Evolutionary conservation across 345 rosid species (phyloP), one percentile per base, ranked within the genome.

Genomic region (Physaria fendleri): DNA sequence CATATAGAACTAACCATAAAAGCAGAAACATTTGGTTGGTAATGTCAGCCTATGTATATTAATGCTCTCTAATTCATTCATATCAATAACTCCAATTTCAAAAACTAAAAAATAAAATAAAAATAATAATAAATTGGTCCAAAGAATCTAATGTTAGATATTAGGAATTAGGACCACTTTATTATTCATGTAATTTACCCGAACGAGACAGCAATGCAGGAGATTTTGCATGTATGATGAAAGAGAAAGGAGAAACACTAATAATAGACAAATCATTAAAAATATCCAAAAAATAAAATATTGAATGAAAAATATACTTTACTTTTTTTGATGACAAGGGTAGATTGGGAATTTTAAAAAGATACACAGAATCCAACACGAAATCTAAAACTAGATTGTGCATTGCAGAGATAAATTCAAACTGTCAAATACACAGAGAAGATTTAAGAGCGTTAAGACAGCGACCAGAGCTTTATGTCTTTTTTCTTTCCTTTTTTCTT

Each of bases 381-480:
- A 70, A 70, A 70, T 70, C 74, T 70, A 70, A 70, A 62, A 62
- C 32, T 62, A 70, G 74, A 70, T 70, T 62, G 62, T 70, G 74
- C 69, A 70, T n/a, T 62, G 74, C 69, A 62, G n/a, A 60, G 62
- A 53, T n/a, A n/a, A 35, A 46, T 55, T 70, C 52, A 70, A n/a
- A 62, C 74, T 69, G 74, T 68, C 52, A 69, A 55, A 62, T 27
- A 60, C 73, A 40, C 68, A 69, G 69, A 62, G 74, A 44, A 55
- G 68, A 54, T 61, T 55, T n/a, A n/a, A 56, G 69, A 55, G 64
- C 46, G 74, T 55, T 64, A 47, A 48, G 74, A 70, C 64, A 70
- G 74, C 59, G 69, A 70, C 74, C 34, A 70, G 59, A 47, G 69
- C 64, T n/a, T n/a, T n/a, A 70, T 62, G 74, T 62, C 44, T 62